Percentiles rank a stretch among this genome's conserved stretches.
phyloP scores from a whole-genome alignment of 257 asterid species.

The Fraxinus cuspidata region DNA sequence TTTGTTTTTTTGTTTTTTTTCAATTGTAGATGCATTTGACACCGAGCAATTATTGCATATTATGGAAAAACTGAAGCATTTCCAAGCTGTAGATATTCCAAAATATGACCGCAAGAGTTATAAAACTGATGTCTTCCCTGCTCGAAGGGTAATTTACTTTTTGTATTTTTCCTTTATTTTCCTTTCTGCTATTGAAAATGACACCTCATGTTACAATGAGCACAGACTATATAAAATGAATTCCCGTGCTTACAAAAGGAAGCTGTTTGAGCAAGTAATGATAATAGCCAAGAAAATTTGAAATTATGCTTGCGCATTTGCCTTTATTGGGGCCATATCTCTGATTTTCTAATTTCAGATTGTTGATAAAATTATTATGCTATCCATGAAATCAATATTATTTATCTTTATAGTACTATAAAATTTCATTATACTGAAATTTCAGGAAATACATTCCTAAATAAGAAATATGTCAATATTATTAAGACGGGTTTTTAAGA shows the following conservation, averaged over 20 bases:
- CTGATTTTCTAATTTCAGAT: neutral
- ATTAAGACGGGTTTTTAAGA: neutral
- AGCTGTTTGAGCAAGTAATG: neutral
- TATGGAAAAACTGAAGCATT: slow-evolving; percentile 78
- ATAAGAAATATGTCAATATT: neutral
- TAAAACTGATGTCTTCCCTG: slow-evolving; percentile 66
- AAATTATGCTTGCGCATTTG: neutral
- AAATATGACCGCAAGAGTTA: slow-evolving; percentile 91
- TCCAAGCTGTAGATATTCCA: slow-evolving; percentile 91
- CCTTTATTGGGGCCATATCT: neutral
- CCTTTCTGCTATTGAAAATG: slow-evolving; percentile 3
- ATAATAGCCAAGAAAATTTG: neutral
- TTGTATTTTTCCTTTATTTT: neutral
- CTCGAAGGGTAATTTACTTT: slow-evolving; percentile 69
- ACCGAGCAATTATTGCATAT: slow-evolving; percentile 63
- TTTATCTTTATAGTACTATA: too few relatives aligned
- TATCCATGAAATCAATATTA: neutral
- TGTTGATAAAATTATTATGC: neutral
- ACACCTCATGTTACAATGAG: slow-evolving; percentile 15
- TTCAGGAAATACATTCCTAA: neutral
- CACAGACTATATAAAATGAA: neutral
- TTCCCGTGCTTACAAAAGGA: neutral
- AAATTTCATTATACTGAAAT: neutral
- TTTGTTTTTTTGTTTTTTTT: slow-evolving; percentile 16
- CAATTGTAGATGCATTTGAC: slow-evolving; percentile 78